Percentiles rank a stretch among this genome's conserved stretches.
These are phyloP conservation scores for Aspergillus arachidicola DNA, from an alignment of 2,329 filamentous ascomycete species.

Conservation along the genomic window DNA sequence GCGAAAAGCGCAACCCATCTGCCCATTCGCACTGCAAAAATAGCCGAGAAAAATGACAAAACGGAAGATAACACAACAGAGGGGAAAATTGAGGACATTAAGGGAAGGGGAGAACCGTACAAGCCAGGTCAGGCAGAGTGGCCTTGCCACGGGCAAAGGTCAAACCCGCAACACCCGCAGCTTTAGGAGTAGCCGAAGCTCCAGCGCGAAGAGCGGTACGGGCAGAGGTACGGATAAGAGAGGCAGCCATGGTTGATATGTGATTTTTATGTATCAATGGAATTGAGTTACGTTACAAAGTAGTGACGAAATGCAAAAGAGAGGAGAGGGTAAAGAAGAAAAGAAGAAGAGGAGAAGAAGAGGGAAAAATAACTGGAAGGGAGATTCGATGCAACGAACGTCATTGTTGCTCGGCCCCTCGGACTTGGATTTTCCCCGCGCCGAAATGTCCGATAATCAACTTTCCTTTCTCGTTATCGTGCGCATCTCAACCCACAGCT, in stretches of 20 bases:
- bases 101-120: slow-evolving; percentile 50
- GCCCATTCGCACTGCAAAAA: neutral
- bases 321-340: neutral
- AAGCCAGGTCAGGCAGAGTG: slow-evolving; percentile 85
- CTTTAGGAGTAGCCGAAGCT: slow-evolving; percentile 57
- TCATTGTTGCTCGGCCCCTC: slow-evolving; percentile 24
- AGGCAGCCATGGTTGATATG: slow-evolving; percentile 65
- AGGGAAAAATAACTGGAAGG: slow-evolving; percentile 1
- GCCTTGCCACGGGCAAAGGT: slow-evolving; percentile 85
- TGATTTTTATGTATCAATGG: slow-evolving; percentile 11
- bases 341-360: neutral
- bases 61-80: neutral
- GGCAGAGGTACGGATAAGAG: slow-evolving; percentile 71
- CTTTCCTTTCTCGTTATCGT: neutral
- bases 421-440: slow-evolving; percentile 24
- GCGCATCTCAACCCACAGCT: neutral
- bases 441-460: slow-evolving; percentile 16
- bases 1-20: neutral
- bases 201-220: slow-evolving; percentile 72
- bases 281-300: slow-evolving; percentile 8
- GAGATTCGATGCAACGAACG: slow-evolving; percentile 17
- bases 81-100: neutral
- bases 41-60: neutral
- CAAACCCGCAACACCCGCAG: slow-evolving; percentile 67
- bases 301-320: slow-evolving; percentile 10